Evolutionary conservation across 2,329 filamentous ascomycete species (phyloP), one percentile per base, ranked within the genome.

Genomic region (Alternaria metachromatica): DNA sequence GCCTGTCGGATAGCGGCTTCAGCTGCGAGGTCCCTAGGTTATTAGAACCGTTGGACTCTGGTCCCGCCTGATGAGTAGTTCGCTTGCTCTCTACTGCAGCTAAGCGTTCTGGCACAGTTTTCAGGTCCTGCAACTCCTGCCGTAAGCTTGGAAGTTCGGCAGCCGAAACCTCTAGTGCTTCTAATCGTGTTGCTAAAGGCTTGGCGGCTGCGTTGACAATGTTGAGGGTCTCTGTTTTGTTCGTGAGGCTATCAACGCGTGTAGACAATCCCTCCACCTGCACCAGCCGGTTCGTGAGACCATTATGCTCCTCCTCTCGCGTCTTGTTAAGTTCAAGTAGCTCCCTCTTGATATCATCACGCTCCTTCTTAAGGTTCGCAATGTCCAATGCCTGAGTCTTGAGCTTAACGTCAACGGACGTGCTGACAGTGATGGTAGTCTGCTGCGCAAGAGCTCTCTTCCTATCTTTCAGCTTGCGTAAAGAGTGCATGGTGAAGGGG

Each of bases 311-410:
- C 30, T 25, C 49, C 18, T 54, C 48, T 33, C 53, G 25, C 23
- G 37, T 30, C 28, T 33, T 44, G 25, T n/a, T 59, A 5, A 63
- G 15, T 12, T 59, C 30, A 11, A 60, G 54, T 28, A 55, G 43
- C 21, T 59, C 63, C 46, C 55, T 62, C 33, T 50, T 61, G 4
- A 68, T 41, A 41, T 59, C 30, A 13, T 62, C 57, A 28, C 58
- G 43, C 21, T 59, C 63, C 46, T 60, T 62, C 33, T 50, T 61
- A 6, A 68, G 60, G 9, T 58, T 44, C 12, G n/a, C 15, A 18
- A 66, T 66, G 3, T 66, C 63, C 10, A 51, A 12, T 25, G 57
- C 55, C 12, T 64, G 60, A 5, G 58, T 55, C 43, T 55, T 50
- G 43, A 66, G 48, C 50, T 54, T 53, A 21, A n/a, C 10, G 5